Evolutionary conservation across 805 yeast species (phyloP), one percentile per base, ranked within the genome.

Genomic region (Schwanniomyces vanrijiae): DNA sequence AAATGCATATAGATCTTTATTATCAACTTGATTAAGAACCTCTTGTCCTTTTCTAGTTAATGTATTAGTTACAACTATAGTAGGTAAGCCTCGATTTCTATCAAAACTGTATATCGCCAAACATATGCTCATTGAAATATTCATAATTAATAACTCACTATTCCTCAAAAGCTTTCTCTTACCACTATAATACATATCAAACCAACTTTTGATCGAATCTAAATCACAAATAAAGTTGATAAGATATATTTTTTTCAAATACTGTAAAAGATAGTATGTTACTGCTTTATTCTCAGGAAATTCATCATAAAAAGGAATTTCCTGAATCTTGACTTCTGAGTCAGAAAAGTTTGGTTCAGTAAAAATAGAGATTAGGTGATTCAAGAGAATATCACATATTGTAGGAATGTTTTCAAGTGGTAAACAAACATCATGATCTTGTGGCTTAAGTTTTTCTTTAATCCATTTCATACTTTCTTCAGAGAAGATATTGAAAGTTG

Each of bases 111-210:
- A 47, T 13, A 37, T 20, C 3, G 43, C 19, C 26, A 45, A 19
- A 48, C 46, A 16, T 11, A 44, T 19, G 16, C 31, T 21, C 13
- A 44, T 19, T 8, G 44, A 44, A n/a, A 64, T 41, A 18, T 63
- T 60, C 73, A 71, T 70, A 8, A 63, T 53, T 48, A 71, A 54
- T 28, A 65, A 54, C 43, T 71, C 74, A 8, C 73, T 62, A 18
- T 51, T 54, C 43, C 58, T 60, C 43, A 68, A 61, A 16, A 38
- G 45, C 37, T 53, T 53, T n/a, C 43, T 40, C 11, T 39, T 34
- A 3, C 33, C 21, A 42, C 37, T 35, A 46, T 59, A 69, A 52
- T 65, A 68, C 3, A 31, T 47, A 13, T 53, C 51, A 44, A 71
- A 66, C 16, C 69, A 54, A 8, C 43, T 37, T 33, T 47, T 50